A percentile compares a stretch with the other conserved stretches of the same genome.
phyloP scores from a whole-genome alignment of 495 filamentous ascomycete genomes.

The Penicillium verhagenii region DNA sequence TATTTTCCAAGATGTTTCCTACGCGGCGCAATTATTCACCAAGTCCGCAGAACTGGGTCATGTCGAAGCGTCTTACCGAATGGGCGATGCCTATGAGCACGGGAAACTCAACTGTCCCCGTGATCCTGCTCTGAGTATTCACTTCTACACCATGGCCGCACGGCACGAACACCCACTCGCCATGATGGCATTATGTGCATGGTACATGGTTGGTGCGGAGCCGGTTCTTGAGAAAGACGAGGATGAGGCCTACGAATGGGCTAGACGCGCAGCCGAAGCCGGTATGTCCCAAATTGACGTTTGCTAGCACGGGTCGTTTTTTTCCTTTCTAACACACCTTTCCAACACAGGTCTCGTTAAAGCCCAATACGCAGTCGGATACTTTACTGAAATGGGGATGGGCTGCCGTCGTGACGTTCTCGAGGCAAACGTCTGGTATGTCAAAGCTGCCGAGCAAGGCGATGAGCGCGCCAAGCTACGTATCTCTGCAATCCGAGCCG shows the following conservation, averaged over 20 bases:
- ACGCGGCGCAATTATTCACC: slow-evolving; percentile 92
- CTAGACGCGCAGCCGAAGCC: slow-evolving; percentile 74
- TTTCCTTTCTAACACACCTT: slow-evolving; percentile 7
- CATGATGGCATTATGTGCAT: slow-evolving; percentile 99
- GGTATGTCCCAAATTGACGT: slow-evolving; percentile 53
- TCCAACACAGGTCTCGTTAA: slow-evolving; percentile 70
- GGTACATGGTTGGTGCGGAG: slow-evolving; percentile 96
- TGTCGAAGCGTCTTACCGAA: slow-evolving; percentile 73
- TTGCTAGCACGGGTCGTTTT: too few species aligned
- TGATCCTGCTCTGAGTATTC: slow-evolving; percentile 90
- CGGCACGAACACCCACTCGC: slow-evolving; percentile 78
- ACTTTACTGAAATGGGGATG: slow-evolving; percentile 98
- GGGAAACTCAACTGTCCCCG: slow-evolving; percentile 81
- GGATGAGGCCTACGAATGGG: slow-evolving; percentile 96
- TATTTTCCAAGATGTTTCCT: slow-evolving; percentile 83
- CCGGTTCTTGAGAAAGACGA: slow-evolving; percentile 94
- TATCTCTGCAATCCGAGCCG: slow-evolving; percentile 80
- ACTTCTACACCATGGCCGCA: slow-evolving; percentile 94
- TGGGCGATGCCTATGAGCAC: slow-evolving; percentile 97
- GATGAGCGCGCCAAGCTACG: slow-evolving; percentile 86
- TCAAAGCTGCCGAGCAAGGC: slow-evolving; percentile 88
- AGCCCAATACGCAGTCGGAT: slow-evolving; percentile 92
- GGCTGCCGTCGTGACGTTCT: slow-evolving; percentile 89
- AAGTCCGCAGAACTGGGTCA: slow-evolving; percentile 92
- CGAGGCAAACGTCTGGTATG: slow-evolving; percentile 98